These are phyloP conservation scores for Anastatica hierochuntica DNA, from an alignment of 345 rosid genomes.

Conservation along the genomic window DNA sequence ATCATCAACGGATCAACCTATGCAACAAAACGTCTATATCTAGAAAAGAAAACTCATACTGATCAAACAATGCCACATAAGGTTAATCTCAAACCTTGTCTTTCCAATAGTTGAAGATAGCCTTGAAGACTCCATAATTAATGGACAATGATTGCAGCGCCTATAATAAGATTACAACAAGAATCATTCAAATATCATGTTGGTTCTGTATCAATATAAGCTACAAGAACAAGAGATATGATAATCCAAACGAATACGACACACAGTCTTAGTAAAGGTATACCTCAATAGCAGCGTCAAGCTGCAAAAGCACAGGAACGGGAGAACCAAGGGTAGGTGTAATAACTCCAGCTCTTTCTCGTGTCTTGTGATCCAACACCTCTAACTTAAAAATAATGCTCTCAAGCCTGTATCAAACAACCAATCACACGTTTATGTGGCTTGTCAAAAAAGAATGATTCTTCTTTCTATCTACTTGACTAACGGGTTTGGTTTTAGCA, in stretches of 20 bases:
- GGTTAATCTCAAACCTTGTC: constrained; percentile 51
- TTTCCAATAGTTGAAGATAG: constrained; percentile 82
- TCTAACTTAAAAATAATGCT: constrained; percentile 73
- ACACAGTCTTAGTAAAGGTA: constrained; percentile 18
- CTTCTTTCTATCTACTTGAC: no score
- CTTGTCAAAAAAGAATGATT: neutral
- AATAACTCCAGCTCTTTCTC: constrained; percentile 94
- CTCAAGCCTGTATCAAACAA: constrained; percentile 54
- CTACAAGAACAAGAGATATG: neutral
- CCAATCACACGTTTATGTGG: neutral
- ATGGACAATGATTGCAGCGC: constrained; percentile 61
- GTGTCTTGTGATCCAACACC: constrained; percentile 93
- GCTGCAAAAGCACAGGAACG: constrained; percentile 72
- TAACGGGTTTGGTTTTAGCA: neutral
- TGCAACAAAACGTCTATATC: no score
- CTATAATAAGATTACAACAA: constrained; percentile 32
- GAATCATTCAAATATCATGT: neutral
- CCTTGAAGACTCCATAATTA: constrained; percentile 56
- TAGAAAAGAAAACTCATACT: constrained; percentile 3
- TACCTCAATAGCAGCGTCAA: constrained; percentile 87
- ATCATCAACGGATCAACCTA: no score
- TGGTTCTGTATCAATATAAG: neutral
- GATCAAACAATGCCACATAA: neutral
- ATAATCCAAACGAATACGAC: neutral
- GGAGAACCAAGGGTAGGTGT: constrained; percentile 73